These are phyloP conservation scores for Chlorencoelia australis DNA, from an alignment of 2,329 filamentous ascomycete species.

Conservation along the genomic window DNA sequence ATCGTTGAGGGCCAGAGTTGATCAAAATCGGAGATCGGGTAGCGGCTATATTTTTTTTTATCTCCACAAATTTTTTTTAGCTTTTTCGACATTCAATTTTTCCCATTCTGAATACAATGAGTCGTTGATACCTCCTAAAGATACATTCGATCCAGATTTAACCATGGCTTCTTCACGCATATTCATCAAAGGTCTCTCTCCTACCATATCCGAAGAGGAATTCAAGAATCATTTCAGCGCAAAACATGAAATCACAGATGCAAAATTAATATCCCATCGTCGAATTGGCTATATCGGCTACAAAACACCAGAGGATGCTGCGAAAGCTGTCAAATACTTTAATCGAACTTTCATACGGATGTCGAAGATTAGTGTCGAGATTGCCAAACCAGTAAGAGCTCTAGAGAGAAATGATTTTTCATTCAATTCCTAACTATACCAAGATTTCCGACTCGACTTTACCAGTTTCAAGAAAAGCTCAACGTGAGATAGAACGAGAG, in stretches of 20 bases:
- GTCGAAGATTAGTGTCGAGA: constrained; percentile 85
- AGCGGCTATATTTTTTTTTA: too few species aligned
- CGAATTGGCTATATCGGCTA: constrained; percentile 95
- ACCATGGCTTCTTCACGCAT: constrained; percentile 50
- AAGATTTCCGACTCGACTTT: constrained; percentile 29
- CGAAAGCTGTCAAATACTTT: constrained; percentile 84
- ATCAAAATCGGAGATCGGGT: too few species aligned
- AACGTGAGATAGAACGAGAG: constrained; percentile 27
- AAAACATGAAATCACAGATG: constrained; percentile 72
- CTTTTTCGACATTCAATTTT: not conserved
- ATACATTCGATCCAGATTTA: too few species aligned
- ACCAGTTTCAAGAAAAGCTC: constrained; percentile 29
- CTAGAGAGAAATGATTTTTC: not conserved
- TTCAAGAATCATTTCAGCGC: constrained; percentile 81
- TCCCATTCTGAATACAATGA: not conserved
- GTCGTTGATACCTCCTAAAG: not conserved
- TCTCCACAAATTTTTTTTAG: not conserved
- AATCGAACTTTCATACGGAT: constrained; percentile 92
- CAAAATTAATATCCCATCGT: constrained; percentile 80
- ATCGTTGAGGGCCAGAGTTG: too few species aligned
- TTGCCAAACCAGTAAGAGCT: constrained; percentile 65
- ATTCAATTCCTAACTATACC: not conserved
- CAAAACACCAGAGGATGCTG: constrained; percentile 70
- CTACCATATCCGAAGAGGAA: constrained; percentile 72
- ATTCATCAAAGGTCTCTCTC: constrained; percentile 77